These are phyloP conservation scores for Stagonosporopsis chrysanthemi DNA, from an alignment of 2,329 filamentous ascomycete genomes.

Conservation along the genomic window DNA sequence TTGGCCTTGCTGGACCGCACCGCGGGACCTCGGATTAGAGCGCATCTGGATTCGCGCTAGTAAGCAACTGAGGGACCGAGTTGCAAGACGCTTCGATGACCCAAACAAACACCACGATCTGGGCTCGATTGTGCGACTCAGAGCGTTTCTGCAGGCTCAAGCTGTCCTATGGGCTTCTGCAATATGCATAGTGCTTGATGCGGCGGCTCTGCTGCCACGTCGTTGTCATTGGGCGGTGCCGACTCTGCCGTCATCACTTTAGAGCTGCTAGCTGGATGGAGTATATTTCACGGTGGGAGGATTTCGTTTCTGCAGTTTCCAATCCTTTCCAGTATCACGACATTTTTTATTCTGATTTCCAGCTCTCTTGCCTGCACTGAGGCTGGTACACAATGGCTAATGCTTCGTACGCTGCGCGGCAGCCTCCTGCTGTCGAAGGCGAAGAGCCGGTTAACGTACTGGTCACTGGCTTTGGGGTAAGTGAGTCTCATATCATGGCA, in stretches of 20 bases:
- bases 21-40: conserved; percentile 9
- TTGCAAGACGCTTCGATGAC: conserved; percentile 3
- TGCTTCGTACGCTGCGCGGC: conserved; percentile 34
- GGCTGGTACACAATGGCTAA: conserved; percentile 24
- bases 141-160: background rate
- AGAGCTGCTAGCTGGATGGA: conserved; percentile 6
- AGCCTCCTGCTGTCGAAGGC: conserved; percentile 37
- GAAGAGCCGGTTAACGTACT: conserved; percentile 47
- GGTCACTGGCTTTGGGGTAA: conserved; percentile 44
- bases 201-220: background rate
- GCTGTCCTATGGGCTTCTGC: background rate
- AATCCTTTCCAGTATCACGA: background rate
- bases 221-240: background rate
- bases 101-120: conserved; percentile 3
- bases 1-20: conserved; percentile 1
- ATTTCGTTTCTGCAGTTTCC: background rate
- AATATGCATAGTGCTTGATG: conserved; percentile 1
- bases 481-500: conserved; percentile 18
- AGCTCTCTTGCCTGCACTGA: background rate
- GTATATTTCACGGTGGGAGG: conserved; percentile 25
- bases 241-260: conserved; percentile 13
- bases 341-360: background rate
- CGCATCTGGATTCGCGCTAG: conserved; percentile 6
- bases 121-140: conserved; percentile 1
- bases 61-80: conserved; percentile 3